Evolutionary conservation across 176 grass and related monocot genomes (phyloP).

Genomic region (Oryza punctata): DNA sequence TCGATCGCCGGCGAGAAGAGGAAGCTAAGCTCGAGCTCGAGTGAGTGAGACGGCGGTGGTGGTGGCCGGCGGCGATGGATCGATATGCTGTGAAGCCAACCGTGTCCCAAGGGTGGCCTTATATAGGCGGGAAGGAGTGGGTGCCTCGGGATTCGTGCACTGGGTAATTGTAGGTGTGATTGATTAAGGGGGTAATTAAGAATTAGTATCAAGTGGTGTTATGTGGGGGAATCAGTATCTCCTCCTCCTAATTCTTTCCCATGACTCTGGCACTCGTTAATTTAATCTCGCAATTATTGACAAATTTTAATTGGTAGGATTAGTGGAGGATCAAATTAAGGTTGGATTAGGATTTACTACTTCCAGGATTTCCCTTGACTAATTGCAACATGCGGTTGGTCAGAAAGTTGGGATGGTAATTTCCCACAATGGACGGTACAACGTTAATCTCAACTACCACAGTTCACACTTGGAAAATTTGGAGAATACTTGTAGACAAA

Average conservation of each 20-base stretch:
- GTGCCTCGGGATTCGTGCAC: conserved; percentile 32
- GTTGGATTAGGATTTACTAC: background rate
- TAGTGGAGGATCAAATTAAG: conserved; percentile 18
- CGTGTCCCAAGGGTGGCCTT: background rate
- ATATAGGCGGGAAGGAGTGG: conserved; percentile 27
- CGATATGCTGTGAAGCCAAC: background rate
- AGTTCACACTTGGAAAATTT: no score
- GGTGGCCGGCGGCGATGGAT: background rate
- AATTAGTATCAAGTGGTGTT: conserved; percentile 7
- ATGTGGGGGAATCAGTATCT: conserved; percentile 40
- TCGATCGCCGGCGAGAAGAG: no score
- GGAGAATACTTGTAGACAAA: no score
- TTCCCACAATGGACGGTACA: background rate
- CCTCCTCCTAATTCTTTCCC: background rate
- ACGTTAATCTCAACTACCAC: background rate
- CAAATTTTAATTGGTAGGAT: background rate
- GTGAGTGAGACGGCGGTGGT: background rate
- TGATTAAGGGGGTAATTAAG: background rate
- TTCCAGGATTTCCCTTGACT: background rate
- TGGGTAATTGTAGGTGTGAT: no score
- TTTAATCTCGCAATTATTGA: conserved; percentile 24
- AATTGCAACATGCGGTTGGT: background rate
- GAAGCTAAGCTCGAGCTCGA: conserved; percentile 35
- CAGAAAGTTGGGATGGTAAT: background rate
- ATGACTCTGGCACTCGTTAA: conserved; percentile 24